Evolutionary conservation across 495 filamentous ascomycete species (phyloP).

Genomic region (Acidiella bohemica): DNA sequence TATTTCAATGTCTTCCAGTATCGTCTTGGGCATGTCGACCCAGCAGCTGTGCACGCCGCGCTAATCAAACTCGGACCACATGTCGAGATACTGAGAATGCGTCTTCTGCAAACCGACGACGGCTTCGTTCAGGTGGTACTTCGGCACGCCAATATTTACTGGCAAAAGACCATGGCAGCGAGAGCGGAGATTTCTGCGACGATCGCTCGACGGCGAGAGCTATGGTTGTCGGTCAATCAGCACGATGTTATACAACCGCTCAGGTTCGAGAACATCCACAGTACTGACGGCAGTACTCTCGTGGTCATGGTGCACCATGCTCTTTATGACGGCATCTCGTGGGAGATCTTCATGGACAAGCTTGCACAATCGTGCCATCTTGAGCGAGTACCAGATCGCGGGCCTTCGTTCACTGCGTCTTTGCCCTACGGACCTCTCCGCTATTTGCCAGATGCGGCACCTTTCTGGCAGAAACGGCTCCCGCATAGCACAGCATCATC

Average conservation of each 20-base stretch:
- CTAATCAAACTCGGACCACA: conserved; percentile 37
- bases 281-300: conserved; percentile 29
- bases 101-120: conserved; percentile 50
- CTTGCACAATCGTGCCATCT: conserved; percentile 37
- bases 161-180: conserved; percentile 28
- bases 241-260: conserved; percentile 27
- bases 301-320: conserved; percentile 66
- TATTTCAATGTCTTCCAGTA: conserved; percentile 65
- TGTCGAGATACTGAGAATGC: conserved; percentile 49
- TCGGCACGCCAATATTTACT: conserved; percentile 34
- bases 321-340: conserved; percentile 75
- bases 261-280: conserved; percentile 33
- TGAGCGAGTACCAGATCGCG: conserved; percentile 10
- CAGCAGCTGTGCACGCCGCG: conserved; percentile 33
- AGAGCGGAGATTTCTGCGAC: conserved; percentile 25
- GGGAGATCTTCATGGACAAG: conserved; percentile 48
- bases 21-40: conserved; percentile 33
- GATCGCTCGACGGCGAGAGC: conserved; percentile 21
- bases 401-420: conserved; percentile 39
- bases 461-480: conserved; percentile 57
- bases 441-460: conserved; percentile 38
- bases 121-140: conserved; percentile 59
- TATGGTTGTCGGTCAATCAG: conserved; percentile 34
- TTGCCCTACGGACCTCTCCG: conserved; percentile 45
- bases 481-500: too few relatives aligned